A percentile compares a stretch with the other conserved stretches of the same genome.
Conservation (phyloP, 306 rosid species). For the Castanopsis chinensis region DNA sequence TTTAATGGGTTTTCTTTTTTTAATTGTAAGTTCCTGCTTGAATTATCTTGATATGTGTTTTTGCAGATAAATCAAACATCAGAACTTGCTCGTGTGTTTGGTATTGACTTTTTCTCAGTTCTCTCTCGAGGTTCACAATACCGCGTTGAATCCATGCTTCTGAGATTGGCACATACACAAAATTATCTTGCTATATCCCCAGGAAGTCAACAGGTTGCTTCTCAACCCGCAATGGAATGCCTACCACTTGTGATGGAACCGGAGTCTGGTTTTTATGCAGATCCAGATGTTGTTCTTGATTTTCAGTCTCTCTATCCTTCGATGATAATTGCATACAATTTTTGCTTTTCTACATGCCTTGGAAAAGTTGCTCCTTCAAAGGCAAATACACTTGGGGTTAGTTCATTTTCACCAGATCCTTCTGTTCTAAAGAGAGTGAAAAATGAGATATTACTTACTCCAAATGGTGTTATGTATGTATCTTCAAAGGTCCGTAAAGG, state of each 20-base stretch:
- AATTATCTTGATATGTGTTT: constrained; percentile 20
- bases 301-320: constrained; percentile 96
- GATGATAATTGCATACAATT: constrained; percentile 95
- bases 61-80: constrained; percentile 90
- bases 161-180: constrained; percentile 89
- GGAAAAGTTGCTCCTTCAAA: constrained; percentile 72
- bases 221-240: constrained; percentile 99
- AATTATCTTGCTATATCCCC: constrained; percentile 92
- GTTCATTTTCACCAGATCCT: constrained; percentile 69
- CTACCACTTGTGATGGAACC: constrained; percentile 98
- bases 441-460: constrained; percentile 73
- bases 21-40: constrained; percentile 17
- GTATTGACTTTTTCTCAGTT: constrained; percentile 95
- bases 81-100: constrained; percentile 98
- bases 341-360: constrained; percentile 91
- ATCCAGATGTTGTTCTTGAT: constrained; percentile 89
- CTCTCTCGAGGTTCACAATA: constrained; percentile 96
- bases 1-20: constrained; percentile 2
- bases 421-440: constrained; percentile 53
- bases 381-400: constrained; percentile 75
- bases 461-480: constrained; percentile 92
- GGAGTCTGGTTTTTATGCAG: constrained; percentile 89
- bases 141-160: constrained; percentile 92
- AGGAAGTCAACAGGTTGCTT: constrained; percentile 93
- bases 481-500: constrained; percentile 86